These are phyloP conservation scores for Picea glauca DNA, from an alignment of 75 land plant genomes.

Conservation along the genomic window DNA sequence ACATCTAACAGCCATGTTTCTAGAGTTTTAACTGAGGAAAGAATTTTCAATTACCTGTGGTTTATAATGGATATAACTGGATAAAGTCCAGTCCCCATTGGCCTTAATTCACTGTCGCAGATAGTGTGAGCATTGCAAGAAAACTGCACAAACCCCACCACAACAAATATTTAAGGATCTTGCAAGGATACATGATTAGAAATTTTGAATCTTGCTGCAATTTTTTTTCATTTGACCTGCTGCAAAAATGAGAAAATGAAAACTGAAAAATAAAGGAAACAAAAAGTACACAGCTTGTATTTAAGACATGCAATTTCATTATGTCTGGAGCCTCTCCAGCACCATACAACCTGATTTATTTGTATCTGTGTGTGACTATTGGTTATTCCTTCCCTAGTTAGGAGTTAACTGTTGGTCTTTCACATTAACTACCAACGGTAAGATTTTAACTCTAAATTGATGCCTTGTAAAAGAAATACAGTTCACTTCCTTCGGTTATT, in stretches of 20 bases:
- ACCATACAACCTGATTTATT: not conserved
- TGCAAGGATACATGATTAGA: not conserved
- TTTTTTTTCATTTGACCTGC: not conserved
- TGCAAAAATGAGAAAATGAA: not conserved
- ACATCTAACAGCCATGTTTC: not conserved
- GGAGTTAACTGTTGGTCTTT: not conserved
- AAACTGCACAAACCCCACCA: slow-evolving; percentile 47
- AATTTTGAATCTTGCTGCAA: not conserved
- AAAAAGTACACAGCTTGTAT: not conserved
- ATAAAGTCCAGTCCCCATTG: slow-evolving; percentile 85
- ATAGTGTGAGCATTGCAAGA: slow-evolving; percentile 99
- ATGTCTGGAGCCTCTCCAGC: not conserved
- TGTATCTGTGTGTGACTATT: not conserved
- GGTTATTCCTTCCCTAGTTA: not conserved
- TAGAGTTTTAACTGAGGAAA: not conserved
- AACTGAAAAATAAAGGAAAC: not conserved
- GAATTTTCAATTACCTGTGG: slow-evolving; percentile 63
- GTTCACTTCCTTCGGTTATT: not conserved
- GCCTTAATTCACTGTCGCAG: slow-evolving; percentile 86
- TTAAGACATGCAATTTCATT: not conserved
- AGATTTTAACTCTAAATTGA: not conserved
- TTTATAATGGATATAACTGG: slow-evolving; percentile 94
- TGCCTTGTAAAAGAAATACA: not conserved
- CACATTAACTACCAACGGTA: not conserved
- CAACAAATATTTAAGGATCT: not conserved